These are phyloP conservation scores for Macadamia tetraphylla DNA, from an alignment of 164 flowering plant species.

Conservation along the genomic window DNA sequence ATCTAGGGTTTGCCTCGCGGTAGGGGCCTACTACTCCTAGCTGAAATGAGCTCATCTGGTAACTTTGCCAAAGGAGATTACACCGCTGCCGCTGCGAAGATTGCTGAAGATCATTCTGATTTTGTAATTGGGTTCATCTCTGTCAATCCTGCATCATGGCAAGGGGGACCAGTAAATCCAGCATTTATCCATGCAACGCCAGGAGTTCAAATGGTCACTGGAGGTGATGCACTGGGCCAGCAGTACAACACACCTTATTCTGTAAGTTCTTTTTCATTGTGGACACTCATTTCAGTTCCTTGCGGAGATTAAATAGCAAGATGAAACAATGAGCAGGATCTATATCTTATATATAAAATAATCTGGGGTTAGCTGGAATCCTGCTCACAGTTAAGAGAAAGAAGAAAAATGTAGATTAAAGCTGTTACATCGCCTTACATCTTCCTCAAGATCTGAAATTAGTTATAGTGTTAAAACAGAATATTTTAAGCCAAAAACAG, in stretches of 20 bases:
- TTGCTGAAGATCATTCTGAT: conserved; percentile 87
- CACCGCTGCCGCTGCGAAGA: conserved; percentile 88
- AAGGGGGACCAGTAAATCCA: conserved; percentile 63
- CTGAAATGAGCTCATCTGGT: conserved; percentile 99
- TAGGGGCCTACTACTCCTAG: conserved; percentile 82
- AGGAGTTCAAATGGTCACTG: conserved; percentile 66
- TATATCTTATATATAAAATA: too few species aligned
- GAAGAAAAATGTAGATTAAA: too few species aligned
- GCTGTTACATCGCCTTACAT: too few species aligned
- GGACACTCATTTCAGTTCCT: too few species aligned
- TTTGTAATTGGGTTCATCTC: conserved; percentile 97
- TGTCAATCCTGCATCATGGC: conserved; percentile 96
- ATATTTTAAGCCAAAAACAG: too few species aligned
- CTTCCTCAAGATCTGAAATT: too few species aligned
- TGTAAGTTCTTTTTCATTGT: conserved; percentile 38
- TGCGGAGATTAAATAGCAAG: too few species aligned
- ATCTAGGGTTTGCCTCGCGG: conserved; percentile 89
- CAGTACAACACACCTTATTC: conserved; percentile 92
- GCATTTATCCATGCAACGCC: conserved; percentile 77
- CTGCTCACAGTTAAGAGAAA: too few species aligned
- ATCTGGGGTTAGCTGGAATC: too few species aligned
- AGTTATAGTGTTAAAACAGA: too few species aligned
- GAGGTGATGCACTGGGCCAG: conserved; percentile 93
- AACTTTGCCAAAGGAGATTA: conserved; percentile 93
- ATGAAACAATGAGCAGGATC: too few species aligned